A percentile compares a stretch with the other conserved stretches of the same genome.
phyloP scores from a whole-genome alignment of 2,329 filamentous ascomycete species.

The Seiridium cupressi region DNA sequence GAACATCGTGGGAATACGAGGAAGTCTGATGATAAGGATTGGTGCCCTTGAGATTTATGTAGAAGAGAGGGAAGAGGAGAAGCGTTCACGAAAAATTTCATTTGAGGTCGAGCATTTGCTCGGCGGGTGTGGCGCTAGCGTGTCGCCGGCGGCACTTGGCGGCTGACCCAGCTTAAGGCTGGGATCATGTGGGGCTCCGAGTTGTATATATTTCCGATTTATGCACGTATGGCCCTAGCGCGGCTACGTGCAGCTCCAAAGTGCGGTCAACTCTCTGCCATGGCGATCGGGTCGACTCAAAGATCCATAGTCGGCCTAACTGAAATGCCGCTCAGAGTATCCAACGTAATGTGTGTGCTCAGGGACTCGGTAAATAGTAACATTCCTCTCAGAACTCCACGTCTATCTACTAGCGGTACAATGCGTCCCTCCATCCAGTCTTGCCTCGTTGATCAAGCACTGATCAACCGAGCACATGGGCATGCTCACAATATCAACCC shows the following conservation, averaged over 20 bases:
- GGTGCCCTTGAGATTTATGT: constrained; percentile 57
- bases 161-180: neutral
- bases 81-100: constrained; percentile 15
- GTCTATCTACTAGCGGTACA: neutral
- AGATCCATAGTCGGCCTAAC: constrained; percentile 2
- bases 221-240: neutral
- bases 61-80: constrained; percentile 28
- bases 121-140: constrained; percentile 2
- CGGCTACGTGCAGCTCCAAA: neutral
- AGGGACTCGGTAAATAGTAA: neutral
- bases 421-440: neutral
- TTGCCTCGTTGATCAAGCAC: neutral
- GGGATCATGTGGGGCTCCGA: neutral
- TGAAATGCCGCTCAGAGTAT: neutral
- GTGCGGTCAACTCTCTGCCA: neutral
- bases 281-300: neutral
- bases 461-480: neutral
- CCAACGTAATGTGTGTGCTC: neutral
- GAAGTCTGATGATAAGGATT: constrained; percentile 89
- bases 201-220: neutral
- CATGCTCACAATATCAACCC: neutral
- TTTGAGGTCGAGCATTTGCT: neutral
- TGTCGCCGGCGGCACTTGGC: neutral
- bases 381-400: neutral
- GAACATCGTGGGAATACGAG: constrained; percentile 67